Evolutionary conservation across 306 rosid species (phyloP).

Genomic region (Lathyrus oleraceus): DNA sequence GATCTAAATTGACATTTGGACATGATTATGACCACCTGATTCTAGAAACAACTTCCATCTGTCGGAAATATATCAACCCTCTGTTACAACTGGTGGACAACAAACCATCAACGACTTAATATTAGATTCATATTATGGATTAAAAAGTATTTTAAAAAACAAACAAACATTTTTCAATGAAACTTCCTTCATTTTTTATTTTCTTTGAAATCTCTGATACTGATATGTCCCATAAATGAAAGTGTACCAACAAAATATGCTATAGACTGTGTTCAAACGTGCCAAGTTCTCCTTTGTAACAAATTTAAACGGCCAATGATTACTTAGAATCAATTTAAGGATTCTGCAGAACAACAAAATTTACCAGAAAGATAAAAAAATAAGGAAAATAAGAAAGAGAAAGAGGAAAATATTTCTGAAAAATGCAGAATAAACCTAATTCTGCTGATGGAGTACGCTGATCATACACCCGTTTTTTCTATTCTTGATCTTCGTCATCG

Average conservation of each 20-base stretch:
- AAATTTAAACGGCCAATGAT: conserved; percentile 8
- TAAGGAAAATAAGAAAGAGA: neutral
- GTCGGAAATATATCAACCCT: conserved; percentile 3
- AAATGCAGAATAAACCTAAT: conserved; percentile 19
- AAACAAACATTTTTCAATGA: neutral
- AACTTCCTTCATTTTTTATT: neutral
- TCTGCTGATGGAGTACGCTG: conserved; percentile 34
- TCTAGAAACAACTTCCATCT: neutral
- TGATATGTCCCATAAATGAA: conserved; percentile 8
- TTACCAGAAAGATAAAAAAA: neutral
- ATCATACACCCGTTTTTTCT: neutral
- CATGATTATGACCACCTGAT: conserved; percentile 16
- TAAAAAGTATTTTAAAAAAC: neutral
- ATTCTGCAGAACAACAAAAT: conserved; percentile 18
- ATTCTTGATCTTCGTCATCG: neutral
- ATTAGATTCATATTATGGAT: neutral
- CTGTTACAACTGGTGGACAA: conserved; percentile 21
- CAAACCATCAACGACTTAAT: neutral
- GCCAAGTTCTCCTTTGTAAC: neutral
- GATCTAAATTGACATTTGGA: conserved; percentile 24
- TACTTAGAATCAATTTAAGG: conserved; percentile 26
- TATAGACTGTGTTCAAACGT: neutral
- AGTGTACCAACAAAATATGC: neutral
- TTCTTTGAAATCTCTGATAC: neutral
- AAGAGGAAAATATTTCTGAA: neutral